Evolutionary conservation across 352 stramenopile species (phyloP).

Genomic region (Pseudoperonospora humuli): DNA sequence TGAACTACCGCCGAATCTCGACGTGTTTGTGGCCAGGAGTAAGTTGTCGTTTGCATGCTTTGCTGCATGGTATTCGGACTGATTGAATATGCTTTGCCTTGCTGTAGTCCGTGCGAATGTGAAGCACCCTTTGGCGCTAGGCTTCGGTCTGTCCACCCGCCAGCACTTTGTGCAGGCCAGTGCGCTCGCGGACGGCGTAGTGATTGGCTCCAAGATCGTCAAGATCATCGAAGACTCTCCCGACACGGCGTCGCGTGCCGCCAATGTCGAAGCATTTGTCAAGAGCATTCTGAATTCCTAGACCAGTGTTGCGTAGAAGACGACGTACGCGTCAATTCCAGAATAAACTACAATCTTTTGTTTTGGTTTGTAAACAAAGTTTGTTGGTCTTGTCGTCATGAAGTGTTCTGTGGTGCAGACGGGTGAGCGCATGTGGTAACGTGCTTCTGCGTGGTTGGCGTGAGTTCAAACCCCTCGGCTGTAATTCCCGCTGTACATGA

Average conservation of each 20-base stretch:
- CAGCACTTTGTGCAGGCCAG: conserved; percentile 89
- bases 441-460: conserved; percentile 2
- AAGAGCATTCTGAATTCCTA: conserved; percentile 63
- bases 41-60: conserved; percentile 14
- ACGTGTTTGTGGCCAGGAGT: conserved; percentile 90
- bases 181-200: conserved; percentile 85
- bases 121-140: conserved; percentile 90
- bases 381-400: too few species aligned
- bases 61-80: background rate
- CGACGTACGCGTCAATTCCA: background rate
- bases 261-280: conserved; percentile 66
- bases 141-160: conserved; percentile 95
- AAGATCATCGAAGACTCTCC: conserved; percentile 74
- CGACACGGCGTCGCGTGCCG: conserved; percentile 51
- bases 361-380: too few species aligned
- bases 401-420: too few species aligned
- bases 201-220: conserved; percentile 86
- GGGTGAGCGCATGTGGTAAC: background rate
- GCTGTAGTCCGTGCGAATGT: conserved; percentile 68
- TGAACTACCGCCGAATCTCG: conserved; percentile 89
- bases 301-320: background rate
- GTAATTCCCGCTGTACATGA: too few species aligned
- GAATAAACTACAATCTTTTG: too few species aligned
- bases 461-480: conserved; percentile 65
- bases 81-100: conserved; percentile 4